phyloP scores from a whole-genome alignment of 228 moss, liverwort and hornwort genomes.

The Sphagnum magellanicum region DNA sequence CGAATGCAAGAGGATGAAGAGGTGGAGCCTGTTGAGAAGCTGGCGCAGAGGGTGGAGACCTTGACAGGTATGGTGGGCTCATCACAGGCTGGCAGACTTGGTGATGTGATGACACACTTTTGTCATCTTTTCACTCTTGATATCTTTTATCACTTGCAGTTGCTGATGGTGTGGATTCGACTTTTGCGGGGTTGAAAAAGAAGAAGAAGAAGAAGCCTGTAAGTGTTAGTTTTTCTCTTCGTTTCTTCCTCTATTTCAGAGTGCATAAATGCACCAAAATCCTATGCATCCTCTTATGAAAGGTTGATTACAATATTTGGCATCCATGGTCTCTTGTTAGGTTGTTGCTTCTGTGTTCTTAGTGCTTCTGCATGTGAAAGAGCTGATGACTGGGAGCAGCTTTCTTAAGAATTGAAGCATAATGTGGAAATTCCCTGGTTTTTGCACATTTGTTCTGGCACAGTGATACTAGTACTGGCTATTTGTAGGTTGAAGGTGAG shows the following conservation, averaged over 20 bases:
- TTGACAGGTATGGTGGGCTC: conserved; percentile 4
- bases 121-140: background rate
- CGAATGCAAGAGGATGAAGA: conserved; percentile 55
- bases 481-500: conserved; percentile 54
- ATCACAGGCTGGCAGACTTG: background rate
- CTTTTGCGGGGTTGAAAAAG: conserved; percentile 56
- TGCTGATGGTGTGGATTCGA: conserved; percentile 48
- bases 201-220: conserved; percentile 84
- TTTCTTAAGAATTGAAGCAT: background rate
- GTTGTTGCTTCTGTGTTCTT: too few species aligned
- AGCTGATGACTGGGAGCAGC: background rate
- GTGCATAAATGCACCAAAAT: too few species aligned
- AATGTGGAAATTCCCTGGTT: background rate
- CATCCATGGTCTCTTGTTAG: too few species aligned
- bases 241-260: background rate
- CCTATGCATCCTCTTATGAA: too few species aligned
- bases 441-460: background rate
- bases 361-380: background rate
- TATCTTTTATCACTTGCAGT: conserved; percentile 3
- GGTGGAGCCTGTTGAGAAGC: conserved; percentile 49
- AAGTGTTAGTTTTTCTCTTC: conserved; percentile 7
- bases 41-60: conserved; percentile 26
- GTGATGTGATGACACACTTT: background rate
- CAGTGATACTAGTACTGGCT: background rate
- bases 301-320: too few species aligned